Percentiles rank a stretch among this genome's conserved stretches.
Evolutionary conservation across 257 asterid genomes (phyloP).

Genomic region (Solanum tarapatanum): DNA sequence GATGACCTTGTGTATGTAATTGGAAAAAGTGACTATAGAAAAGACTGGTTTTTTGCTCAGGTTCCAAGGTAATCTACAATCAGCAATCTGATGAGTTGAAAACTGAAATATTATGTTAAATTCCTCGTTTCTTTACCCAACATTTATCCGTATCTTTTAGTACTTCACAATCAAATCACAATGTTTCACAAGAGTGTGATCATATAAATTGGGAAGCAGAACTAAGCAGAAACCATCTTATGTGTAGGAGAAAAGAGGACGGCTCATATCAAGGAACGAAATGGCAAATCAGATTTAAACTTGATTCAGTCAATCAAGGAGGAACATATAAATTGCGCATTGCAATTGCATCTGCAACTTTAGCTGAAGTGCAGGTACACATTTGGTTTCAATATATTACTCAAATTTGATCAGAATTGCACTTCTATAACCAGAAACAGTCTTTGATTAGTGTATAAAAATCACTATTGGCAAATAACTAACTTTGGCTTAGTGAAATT

Average conservation of each 20-base stretch:
- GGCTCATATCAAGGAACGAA: conserved; percentile 36
- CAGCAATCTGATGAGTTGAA: neutral
- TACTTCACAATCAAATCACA: neutral
- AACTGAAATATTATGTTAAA: neutral
- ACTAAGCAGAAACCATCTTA: neutral
- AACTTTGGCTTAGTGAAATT: neutral
- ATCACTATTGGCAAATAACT: neutral
- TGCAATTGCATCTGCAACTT: conserved; percentile 58
- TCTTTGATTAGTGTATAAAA: neutral
- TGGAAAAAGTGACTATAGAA: conserved; percentile 48
- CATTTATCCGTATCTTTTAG: neutral
- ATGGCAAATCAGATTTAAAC: conserved; percentile 52
- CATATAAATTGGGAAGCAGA: neutral
- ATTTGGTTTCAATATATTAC: neutral
- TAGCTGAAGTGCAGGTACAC: conserved; percentile 40
- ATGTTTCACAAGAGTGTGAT: neutral
- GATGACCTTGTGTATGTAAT: conserved; percentile 49
- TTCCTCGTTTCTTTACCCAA: neutral
- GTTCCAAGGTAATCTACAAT: conserved; percentile 48
- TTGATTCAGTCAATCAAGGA: conserved; percentile 12
- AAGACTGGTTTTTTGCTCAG: conserved; percentile 82
- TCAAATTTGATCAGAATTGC: neutral
- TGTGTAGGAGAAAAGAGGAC: conserved; percentile 36
- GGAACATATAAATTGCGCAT: conserved; percentile 39
- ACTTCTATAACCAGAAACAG: neutral